Evolutionary conservation across 306 rosid genomes (phyloP), one percentile per base, ranked within the genome.

Genomic region (Glycine latifolia): DNA sequence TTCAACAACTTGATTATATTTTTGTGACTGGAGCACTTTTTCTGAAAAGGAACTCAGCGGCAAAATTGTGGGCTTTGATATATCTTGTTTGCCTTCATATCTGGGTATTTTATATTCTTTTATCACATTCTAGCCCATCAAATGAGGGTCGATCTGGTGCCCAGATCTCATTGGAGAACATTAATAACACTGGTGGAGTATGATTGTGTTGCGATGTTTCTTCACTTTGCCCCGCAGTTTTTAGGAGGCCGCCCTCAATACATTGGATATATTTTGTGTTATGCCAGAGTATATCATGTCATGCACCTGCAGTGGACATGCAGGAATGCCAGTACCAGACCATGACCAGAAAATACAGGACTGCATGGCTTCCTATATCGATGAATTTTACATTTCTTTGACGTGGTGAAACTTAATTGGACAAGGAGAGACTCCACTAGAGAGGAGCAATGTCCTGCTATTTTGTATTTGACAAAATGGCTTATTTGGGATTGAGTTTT

Each of bases 81-180:
- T 95, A 95, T 90, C 83, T 95, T 71, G 76, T 90, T 15, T 92
- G 93, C 87, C 99, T 95, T 89, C 99, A 93, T 84, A 83, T 92
- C 20, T 95, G 99, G 99, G 97, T 95, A 67, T 80, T 92, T 73
- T 95, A 95, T 70, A 92, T 95, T 87, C 88, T 95, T 14, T 70
- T 85, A 86, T 93, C 97, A 52, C 90, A 88, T 79, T 89, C 97
- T 63, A 78, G 86, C 48, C 89, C 90, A 37, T 86, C 97, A 75
- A 73, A 84, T 52, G 94, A 86, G 83, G 79, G 88, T 56, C 87
- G 68, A 85, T 96, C 97, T 46, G 99, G 97, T 54, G 97, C 98
- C 9, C 91, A 87, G 76, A 54, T 93, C 75, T 96, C 99, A 54
- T 82, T 93, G 89, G 97, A 96, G 79, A 96, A 89, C 88, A 96